Evolutionary conservation across 1,139 yeast genomes (phyloP).

Genomic region (Magnusiomyces tetraspermus): DNA sequence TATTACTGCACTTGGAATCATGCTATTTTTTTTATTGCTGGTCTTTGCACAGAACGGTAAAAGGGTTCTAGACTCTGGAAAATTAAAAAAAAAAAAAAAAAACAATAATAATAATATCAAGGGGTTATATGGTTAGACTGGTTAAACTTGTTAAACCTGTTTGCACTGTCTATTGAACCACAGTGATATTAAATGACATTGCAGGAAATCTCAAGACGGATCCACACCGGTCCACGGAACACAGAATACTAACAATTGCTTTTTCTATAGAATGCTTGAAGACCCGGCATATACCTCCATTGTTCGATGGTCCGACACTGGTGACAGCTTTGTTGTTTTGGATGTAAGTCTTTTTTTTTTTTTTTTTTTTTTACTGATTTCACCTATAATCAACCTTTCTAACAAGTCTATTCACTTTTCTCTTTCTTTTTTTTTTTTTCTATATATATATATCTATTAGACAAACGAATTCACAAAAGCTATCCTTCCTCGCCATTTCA

Average conservation of each 20-base stretch:
- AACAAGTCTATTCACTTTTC: too few species aligned
- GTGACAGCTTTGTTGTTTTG: conserved; percentile 79
- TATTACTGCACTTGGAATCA: too few species aligned
- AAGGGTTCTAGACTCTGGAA: too few species aligned
- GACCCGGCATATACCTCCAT: conserved; percentile 62
- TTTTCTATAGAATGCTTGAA: conserved; percentile 68
- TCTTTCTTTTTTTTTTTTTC: neutral
- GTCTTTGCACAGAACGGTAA: too few species aligned
- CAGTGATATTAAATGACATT: too few species aligned
- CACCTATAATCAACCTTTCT: neutral
- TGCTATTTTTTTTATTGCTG: too few species aligned
- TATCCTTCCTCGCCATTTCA: conserved; percentile 81
- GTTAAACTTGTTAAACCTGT: too few species aligned
- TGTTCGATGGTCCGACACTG: conserved; percentile 74
- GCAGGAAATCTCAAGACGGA: neutral
- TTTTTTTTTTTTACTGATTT: neutral
- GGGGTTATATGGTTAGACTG: too few species aligned
- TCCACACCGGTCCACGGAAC: neutral
- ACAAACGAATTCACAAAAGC: conserved; percentile 82
- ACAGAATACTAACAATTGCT: neutral
- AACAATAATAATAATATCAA: too few species aligned
- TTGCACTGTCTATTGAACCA: too few species aligned
- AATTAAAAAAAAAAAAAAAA: too few species aligned
- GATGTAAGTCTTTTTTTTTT: conserved; percentile 36
- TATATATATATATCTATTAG: conserved; percentile 6